A percentile compares a stretch with the other conserved stretches of the same genome.
Conservation (phyloP, 2,329 filamentous ascomycete genomes). For the Thielaviopsis punctulata region DNA sequence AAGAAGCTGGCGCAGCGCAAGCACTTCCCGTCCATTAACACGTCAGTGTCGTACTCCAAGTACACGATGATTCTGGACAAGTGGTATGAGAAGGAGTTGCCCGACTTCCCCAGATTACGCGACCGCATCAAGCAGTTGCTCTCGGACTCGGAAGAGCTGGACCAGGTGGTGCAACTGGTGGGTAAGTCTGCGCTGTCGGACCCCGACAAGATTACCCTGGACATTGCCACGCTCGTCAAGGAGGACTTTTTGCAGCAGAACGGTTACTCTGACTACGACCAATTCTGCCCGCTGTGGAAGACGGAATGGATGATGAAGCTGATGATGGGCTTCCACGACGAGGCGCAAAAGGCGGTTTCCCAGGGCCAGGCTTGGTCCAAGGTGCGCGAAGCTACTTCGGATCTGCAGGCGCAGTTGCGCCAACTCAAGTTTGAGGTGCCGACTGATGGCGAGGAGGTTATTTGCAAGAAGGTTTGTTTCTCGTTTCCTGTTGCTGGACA, state of each 20-base stretch:
- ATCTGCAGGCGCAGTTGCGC: slow-evolving; percentile 70
- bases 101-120: slow-evolving; percentile 83
- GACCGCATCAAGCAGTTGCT: slow-evolving; percentile 89
- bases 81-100: slow-evolving; percentile 86
- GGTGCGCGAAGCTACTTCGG: slow-evolving; percentile 75
- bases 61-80: slow-evolving; percentile 79
- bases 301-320: slow-evolving; percentile 99
- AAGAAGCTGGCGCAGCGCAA: slow-evolving; percentile 99
- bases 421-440: slow-evolving; percentile 97
- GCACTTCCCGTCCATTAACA: slow-evolving; percentile 98
- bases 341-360: slow-evolving; percentile 84
- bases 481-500: background rate
- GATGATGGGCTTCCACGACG: slow-evolving; percentile 96
- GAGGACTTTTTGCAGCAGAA: slow-evolving; percentile 99
- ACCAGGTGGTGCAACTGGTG: slow-evolving; percentile 96
- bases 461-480: slow-evolving; percentile 61
- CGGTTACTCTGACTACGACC: slow-evolving; percentile 96
- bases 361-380: slow-evolving; percentile 87
- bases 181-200: slow-evolving; percentile 94
- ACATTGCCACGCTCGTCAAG: slow-evolving; percentile 81
- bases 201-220: slow-evolving; percentile 93
- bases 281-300: slow-evolving; percentile 99
- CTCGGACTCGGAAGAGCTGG: slow-evolving; percentile 87
- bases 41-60: slow-evolving; percentile 85
- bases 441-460: slow-evolving; percentile 59